Base-by-base conservation (phyloP, 176 grass and related monocot species). In the Bothriochloa decipiens region DNA sequence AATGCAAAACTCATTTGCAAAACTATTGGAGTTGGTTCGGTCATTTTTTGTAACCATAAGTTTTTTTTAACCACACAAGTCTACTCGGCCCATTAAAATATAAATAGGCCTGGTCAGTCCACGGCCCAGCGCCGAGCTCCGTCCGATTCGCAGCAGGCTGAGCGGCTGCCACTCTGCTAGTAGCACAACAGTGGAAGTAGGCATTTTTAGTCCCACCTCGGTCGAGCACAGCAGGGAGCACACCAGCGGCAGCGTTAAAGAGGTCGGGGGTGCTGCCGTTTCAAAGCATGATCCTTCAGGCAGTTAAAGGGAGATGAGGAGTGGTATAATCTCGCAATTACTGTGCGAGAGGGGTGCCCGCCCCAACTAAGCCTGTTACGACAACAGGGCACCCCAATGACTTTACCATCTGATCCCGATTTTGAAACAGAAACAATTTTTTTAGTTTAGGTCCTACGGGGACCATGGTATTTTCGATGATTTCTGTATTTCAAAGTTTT, bases 311-410 rank as follows among this genome's bases (percentile, higher is more conserved):
- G 87, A 84, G 1, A 88, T 88, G 81, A 88, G 68, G 87, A 88
- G 82, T 40, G 87, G 87, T 89, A 68, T 3, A 1, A 37, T 1
- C 82, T 80, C 76, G 82, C 70, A 7, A 10, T 39, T 40, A 47
- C 17, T n/a, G 61, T 84, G 82, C 63, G 82, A 68, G 82, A 85
- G 62, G 87, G 77, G 77, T 89, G 87, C 6, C 87, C 16, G 71
- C 82, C 64, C 82, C 63, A 89, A 76, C 39, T 8, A 85, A 76
- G 87, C 87, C 77, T 89, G 82, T 89, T 89, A 89, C 77, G 71
- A 89, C 71, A 86, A 63, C 6, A 61, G 87, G 86, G 82, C 76
- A 65, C 25, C 65, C 73, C 73, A 3, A 2, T 82, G 1, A 70
- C 32, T 50, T 50, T 71, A 83, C 73, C 80, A 71, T 83, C 86